Evolutionary conservation across 2,329 filamentous ascomycete genomes (phyloP), one percentile per base, ranked within the genome.

Genomic region (Ilyonectria destructans): DNA sequence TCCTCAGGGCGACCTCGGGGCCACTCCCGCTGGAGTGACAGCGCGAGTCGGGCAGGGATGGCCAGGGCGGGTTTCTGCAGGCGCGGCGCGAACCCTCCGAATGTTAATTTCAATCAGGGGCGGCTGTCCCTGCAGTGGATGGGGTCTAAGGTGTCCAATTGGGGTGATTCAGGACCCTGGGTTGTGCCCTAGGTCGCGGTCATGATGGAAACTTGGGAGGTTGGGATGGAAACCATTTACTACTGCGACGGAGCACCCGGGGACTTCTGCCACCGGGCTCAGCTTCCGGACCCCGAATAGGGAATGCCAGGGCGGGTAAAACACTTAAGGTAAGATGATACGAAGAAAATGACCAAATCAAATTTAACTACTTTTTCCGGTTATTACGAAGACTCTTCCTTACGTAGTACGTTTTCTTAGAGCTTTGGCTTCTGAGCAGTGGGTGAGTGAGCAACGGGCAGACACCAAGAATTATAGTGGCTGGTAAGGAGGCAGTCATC

Each of bases 201-300:
- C 60, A 64, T 67, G 59, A 63, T 29, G 17, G 35, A 66, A 75
- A 73, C 63, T 64, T 62, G 49, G 71, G 72, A 73, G 74, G 73
- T 69, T 74, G 74, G 74, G 70, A 62, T n/a, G 29, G 51, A 26
- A 26, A 26, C 51, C 31, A n/a, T 35, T n/a, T 35, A 33, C 29
- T n/a, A 13, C 5, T 12, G 35, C 17, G 37, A 40, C 37, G 37
- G 37, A n/a, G 6, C 40, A 43, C 40, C 15, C 15, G 17, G 40
- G 40, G n/a, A 43, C 40, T n/a, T n/a, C 17, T 43, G 40, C 15
- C 4, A n/a, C 40, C 40, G n/a, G 15, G 15, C 40, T 43, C 40
- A 43, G 3, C 40, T 43, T 43, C 15, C 15, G 40, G 7, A 9
- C 31, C 31, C 31, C 31, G 15, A 17, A 8, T 8, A n/a, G 17